A percentile compares a stretch with the other conserved stretches of the same genome.
phyloP scores from a whole-genome alignment of 2,329 filamentous ascomycete species.

The Biscogniauxia mediterranea region DNA sequence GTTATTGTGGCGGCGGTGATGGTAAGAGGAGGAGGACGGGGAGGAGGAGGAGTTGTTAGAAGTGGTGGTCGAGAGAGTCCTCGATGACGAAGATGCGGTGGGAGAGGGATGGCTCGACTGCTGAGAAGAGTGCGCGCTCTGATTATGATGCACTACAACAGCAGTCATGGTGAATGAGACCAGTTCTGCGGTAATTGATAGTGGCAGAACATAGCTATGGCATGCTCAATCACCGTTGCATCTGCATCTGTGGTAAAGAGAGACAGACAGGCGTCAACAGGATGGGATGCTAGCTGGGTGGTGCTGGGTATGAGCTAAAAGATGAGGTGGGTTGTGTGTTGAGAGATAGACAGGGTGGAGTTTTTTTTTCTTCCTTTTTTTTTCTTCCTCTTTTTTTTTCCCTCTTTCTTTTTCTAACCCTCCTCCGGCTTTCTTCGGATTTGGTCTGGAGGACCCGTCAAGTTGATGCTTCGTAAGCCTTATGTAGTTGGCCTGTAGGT shows the following conservation, averaged over 20 bases:
- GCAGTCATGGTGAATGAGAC: slow-evolving; percentile 27
- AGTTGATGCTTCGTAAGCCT: not conserved
- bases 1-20: not conserved
- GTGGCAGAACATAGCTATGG: slow-evolving; percentile 14
- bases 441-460: not conserved
- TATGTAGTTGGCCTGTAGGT: not conserved
- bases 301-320: not conserved
- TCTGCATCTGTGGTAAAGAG: not conserved
- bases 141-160: slow-evolving; percentile 22
- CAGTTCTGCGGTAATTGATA: not conserved
- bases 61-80: slow-evolving; percentile 4
- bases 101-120: slow-evolving; percentile 15
- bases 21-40: not conserved
- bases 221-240: not conserved
- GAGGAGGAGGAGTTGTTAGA: not conserved
- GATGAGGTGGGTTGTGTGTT: not conserved
- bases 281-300: not conserved
- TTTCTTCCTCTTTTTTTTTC: too few relatives aligned
- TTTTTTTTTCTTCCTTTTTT: not conserved
- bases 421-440: not conserved
- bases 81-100: slow-evolving; percentile 19
- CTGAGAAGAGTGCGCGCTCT: slow-evolving; percentile 23
- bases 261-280: not conserved
- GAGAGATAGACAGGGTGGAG: not conserved
- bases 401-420: too few relatives aligned